Evolutionary conservation across 2,329 filamentous ascomycete genomes (phyloP), one percentile per base, ranked within the genome.

Genomic region (Hypoxylon sp.): DNA sequence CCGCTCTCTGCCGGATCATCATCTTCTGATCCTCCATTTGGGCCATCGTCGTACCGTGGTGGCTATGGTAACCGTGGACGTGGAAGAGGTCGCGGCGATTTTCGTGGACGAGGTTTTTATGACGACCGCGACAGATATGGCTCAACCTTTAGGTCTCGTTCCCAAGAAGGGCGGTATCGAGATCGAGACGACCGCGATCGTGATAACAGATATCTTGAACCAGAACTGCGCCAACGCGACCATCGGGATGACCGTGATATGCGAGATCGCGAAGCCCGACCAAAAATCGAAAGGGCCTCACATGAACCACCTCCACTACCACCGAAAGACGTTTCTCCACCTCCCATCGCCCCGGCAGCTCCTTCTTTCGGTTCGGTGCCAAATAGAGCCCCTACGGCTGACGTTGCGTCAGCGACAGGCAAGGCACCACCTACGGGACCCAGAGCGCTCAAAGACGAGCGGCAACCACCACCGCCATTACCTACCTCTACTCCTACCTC

Each of bases 1-100:
- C 87, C 88, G 7, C 80, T 84, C 15, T 89, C 87, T 1, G 87
- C 86, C 12, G 86, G 86, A 3, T 90, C 88, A 2, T 84, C 83
- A 7, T 84, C 83, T 15, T 89, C 88, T 0, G 88, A 91, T 55
- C 79, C 82, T 8, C 77, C 81, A 1, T 86, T 87, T 48, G 79
- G 77, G 12, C 70, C 76, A 6, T 75, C 76, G 7, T 77, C 79
- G 6, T 78, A 79, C 45, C 79, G 80, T 7, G 81, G 84, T 13
- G 78, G 80, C 20, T 80, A 80, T 4, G 81, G 82, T 51, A 68
- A 72, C 19, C 76, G 80, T 43, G 82, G 84, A 1, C 80, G 84
- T 15, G 75, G 76, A 7, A 72, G 78, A 57, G 75, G 77, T 32
- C 70, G 73, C 20, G 84, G 80, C 9, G 80, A 80, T 40, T 81